Evolutionary conservation across 768 basidiomycete genomes (phyloP), one percentile per base, ranked within the genome.

Genomic region (Auricularia cornea): DNA sequence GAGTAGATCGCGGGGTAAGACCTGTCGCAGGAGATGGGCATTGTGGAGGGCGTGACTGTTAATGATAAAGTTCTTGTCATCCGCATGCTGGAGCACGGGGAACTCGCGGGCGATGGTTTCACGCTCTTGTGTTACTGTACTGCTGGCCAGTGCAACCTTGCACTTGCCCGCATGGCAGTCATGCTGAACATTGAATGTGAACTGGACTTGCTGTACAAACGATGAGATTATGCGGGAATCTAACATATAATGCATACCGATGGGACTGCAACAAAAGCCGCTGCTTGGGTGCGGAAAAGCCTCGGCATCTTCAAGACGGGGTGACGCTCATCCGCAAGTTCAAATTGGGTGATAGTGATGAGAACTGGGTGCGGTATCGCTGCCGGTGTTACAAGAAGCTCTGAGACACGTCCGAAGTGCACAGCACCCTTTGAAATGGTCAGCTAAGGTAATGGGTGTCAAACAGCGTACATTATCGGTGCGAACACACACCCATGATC

Each of bases 21-120:
- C 52, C 14, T 63, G 59, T 2, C 67, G 69, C 30, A 75, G 35
- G 38, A 71, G 69, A 33, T 70, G 68, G 6, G 71, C 72, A 67
- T 74, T 74, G 63, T 74, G 72, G n/a, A 73, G 62, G n/a, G 72
- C 70, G 57, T 72, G 70, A 6, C 65, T 66, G 48, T 74, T 75
- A 59, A 75, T 57, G 23, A 75, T 60, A 60, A 61, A 75, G 2
- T 65, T 60, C 12, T 68, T 61, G 18, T 41, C 35, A 3, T 51
- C 57, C 28, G 60, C 59, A 60, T 74, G 73, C 3, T 60, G 41
- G 52, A 74, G 63, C 31, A 56, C 62, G 12, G 48, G 48, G 14
- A 67, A 63, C 1, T 48, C 66, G 3, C 60, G 32, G 2, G 29
- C 62, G 11, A 71, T 69, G n/a, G 57, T 41, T 8, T 66, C 41